Evolutionary conservation across 1,284 basidiomycete genomes (phyloP).

Genomic region (Sphagnurus paluster): DNA sequence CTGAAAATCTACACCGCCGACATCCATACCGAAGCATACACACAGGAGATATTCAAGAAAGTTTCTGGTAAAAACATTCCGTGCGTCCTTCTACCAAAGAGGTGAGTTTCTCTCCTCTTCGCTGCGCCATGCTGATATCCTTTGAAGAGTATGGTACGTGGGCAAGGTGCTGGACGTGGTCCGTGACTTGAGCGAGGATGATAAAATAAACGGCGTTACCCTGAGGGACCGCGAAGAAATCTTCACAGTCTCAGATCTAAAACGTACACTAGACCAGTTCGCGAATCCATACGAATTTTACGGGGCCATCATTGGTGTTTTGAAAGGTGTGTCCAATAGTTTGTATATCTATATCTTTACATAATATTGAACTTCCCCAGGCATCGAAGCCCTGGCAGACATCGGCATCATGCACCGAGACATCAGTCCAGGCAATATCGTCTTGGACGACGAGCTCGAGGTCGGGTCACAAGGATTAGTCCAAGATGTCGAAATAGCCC

Average conservation of each 20-base stretch:
- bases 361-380: too few species aligned
- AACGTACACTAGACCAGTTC: constrained; percentile 1
- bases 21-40: background rate
- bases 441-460: too few species aligned
- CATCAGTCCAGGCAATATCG: too few species aligned
- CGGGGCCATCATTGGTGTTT: background rate
- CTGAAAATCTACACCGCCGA: constrained; percentile 4
- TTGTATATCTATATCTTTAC: too few species aligned
- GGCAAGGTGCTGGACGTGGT: background rate
- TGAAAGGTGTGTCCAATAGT: too few species aligned
- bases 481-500: too few species aligned
- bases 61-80: background rate
- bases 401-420: too few species aligned
- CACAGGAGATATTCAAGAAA: background rate
- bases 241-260: background rate
- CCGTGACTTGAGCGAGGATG: background rate
- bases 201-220: background rate
- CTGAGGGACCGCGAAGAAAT: background rate
- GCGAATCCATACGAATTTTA: background rate
- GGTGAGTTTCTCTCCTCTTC: background rate
- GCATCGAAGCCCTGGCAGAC: too few species aligned
- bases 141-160: constrained; percentile 3
- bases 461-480: too few species aligned
- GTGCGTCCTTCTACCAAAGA: background rate
- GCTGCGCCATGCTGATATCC: too few species aligned